Evolutionary conservation across 2,329 filamentous ascomycete species (phyloP).

Genomic region (Coniochaeta sp.): DNA sequence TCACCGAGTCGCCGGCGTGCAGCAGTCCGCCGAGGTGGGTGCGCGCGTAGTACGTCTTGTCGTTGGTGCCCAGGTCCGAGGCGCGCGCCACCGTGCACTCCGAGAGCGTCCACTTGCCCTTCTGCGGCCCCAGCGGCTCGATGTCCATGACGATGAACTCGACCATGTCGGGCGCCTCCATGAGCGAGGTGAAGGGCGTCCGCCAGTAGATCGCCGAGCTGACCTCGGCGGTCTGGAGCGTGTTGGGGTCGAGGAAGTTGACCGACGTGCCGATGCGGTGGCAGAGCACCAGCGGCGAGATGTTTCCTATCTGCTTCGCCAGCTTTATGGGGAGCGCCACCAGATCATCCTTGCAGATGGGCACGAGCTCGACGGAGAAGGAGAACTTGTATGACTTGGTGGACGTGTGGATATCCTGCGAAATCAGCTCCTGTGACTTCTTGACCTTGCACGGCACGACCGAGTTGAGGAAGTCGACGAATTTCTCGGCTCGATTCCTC

Average conservation of each 20-base stretch:
- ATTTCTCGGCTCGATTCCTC: slow-evolving; percentile 78
- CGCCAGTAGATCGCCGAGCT: slow-evolving; percentile 84
- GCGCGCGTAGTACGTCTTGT: slow-evolving; percentile 80
- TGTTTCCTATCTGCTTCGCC: slow-evolving; percentile 82
- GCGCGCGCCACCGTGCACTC: slow-evolving; percentile 85
- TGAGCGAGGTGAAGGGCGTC: slow-evolving; percentile 73
- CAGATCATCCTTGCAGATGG: slow-evolving; percentile 94
- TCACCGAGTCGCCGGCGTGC: slow-evolving; percentile 81
- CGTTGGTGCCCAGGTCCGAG: slow-evolving; percentile 78
- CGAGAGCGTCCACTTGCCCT: slow-evolving; percentile 76
- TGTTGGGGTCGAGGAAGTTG: slow-evolving; percentile 83
- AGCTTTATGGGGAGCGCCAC: slow-evolving; percentile 88
- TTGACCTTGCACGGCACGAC: slow-evolving; percentile 58
- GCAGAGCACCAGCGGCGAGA: slow-evolving; percentile 79
- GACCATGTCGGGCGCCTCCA: slow-evolving; percentile 76
- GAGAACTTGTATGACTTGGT: slow-evolving; percentile 93
- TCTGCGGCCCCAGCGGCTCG: slow-evolving; percentile 66
- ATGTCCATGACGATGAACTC: slow-evolving; percentile 97
- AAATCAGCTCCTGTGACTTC: slow-evolving; percentile 65
- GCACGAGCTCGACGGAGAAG: slow-evolving; percentile 81
- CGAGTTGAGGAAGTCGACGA: slow-evolving; percentile 71
- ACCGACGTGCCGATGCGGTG: slow-evolving; percentile 82
- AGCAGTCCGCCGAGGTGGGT: slow-evolving; percentile 85
- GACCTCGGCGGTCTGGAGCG: slow-evolving; percentile 84
- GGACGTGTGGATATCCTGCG: slow-evolving; percentile 83